Evolutionary conservation across 2,329 filamentous ascomycete genomes (phyloP), one percentile per base, ranked within the genome.

Genomic region (Parastagonospora nodorum): DNA sequence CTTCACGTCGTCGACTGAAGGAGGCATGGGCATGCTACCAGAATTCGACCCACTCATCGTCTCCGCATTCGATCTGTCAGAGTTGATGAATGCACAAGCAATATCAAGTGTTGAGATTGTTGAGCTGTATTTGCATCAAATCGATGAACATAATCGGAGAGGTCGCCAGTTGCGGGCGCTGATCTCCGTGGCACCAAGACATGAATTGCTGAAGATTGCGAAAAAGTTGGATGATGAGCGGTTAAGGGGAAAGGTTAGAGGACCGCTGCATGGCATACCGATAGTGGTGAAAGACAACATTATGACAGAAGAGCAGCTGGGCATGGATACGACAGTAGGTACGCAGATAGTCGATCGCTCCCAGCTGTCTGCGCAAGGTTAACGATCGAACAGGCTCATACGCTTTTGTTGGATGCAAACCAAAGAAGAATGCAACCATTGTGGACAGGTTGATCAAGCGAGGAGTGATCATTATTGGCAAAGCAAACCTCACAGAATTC

Each of bases 221-320:
- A 66, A 61, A 32, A 55, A 62, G n/a, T 62, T 78, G 14, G 76
- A 78, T 43, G 61, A 71, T 24, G 76, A 77, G 51, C 61, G 75
- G n/a, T 58, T 55, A 28, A 60, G 59, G 29, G 73, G 74, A 12
- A 67, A 64, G 41, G 52, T 68, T 14, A 69, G 74, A 37, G 69
- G 74, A 2, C 68, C 69, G 5, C 48, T 77, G n/a, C 75, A 78
- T 57, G 75, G 75, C 5, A 75, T 77, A 42, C 75, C 76, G 0
- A 69, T 77, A 39, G 66, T 77, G 1, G 35, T 76, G 10, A 77
- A 78, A 54, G 76, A 77, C 46, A 72, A 74, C 40, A 73, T 77
- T 32, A 70, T 74, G 58, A 75, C 75, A 4, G 64, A 72, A 42
- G 57, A 59, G 6, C 66, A 61, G 15, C 50, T 75, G 30, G 74